These are phyloP conservation scores for Sorghum bicolor DNA, from an alignment of 176 grass and related monocot genomes.

Conservation along the genomic window DNA sequence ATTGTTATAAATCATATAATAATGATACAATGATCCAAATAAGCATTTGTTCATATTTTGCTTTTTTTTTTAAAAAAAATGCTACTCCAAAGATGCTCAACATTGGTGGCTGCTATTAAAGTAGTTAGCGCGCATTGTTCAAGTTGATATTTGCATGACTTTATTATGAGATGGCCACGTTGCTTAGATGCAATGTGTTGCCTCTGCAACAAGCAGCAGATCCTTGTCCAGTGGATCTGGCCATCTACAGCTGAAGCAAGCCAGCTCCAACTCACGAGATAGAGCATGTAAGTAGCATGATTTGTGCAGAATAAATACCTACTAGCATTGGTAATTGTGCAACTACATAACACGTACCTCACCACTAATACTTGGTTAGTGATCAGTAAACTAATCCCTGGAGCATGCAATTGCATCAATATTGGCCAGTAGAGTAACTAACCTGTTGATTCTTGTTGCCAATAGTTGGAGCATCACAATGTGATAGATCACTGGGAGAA, in stretches of 20 bases:
- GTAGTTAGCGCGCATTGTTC: background rate
- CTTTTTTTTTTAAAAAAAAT: background rate
- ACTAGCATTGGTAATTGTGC: background rate
- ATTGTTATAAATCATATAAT: background rate
- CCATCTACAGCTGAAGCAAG: background rate
- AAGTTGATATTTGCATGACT: background rate
- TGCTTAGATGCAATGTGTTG: constrained; percentile 24
- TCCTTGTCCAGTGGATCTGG: constrained; percentile 21
- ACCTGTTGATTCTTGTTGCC: constrained; percentile 22
- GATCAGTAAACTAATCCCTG: background rate
- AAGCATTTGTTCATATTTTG: background rate
- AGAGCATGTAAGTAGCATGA: background rate
- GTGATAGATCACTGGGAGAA: background rate
- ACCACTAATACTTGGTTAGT: background rate
- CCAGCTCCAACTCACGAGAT: constrained; percentile 10
- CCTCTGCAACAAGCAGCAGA: background rate
- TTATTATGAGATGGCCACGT: background rate
- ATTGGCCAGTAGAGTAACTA: constrained; percentile 4
- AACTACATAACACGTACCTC: background rate
- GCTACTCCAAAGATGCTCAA: background rate
- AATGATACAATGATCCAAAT: constrained; percentile 3
- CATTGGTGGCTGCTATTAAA: background rate
- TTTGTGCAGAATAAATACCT: background rate
- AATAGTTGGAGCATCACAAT: constrained; percentile 29
- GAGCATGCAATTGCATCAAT: background rate